phyloP scores from a whole-genome alignment of 768 basidiomycete species.

The Nidularia pulvinata region DNA sequence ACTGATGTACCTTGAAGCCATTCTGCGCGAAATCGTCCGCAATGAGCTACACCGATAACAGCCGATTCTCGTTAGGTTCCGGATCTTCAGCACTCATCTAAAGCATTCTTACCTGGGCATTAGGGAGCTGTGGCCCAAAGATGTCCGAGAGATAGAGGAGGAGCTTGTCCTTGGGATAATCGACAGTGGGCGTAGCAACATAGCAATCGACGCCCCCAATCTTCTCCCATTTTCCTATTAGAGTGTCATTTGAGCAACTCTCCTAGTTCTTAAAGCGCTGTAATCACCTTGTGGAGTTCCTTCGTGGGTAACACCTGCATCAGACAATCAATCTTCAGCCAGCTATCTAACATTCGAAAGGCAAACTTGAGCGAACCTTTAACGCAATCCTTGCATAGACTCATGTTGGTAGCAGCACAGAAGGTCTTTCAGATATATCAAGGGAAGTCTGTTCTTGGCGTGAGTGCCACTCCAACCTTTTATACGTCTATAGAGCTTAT shows the following conservation, averaged over 20 bases:
- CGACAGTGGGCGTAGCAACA: conserved; percentile 47
- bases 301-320: conserved; percentile 48
- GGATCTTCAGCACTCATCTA: not conserved
- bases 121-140: conserved; percentile 47
- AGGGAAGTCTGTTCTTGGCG: too few relatives aligned
- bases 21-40: conserved; percentile 42
- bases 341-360: not conserved
- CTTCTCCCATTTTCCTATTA: conserved; percentile 41
- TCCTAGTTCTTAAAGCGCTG: not conserved
- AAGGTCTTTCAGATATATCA: too few relatives aligned
- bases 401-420: conserved; percentile 27
- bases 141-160: conserved; percentile 54
- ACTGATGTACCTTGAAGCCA: conserved; percentile 36
- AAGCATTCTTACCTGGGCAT: conserved; percentile 33
- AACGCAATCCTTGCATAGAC: conserved; percentile 56
- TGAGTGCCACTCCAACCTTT: too few relatives aligned
- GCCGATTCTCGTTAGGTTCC: not conserved
- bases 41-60: conserved; percentile 24
- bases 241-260: too few relatives aligned
- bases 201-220: conserved; percentile 51
- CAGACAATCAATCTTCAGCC: not conserved
- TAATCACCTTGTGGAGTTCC: conserved; percentile 41
- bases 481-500: too few relatives aligned
- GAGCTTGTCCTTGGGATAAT: conserved; percentile 55
- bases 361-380: conserved; percentile 33